These are phyloP conservation scores for Podospora bellae-mahoneyi DNA, from an alignment of 495 filamentous ascomycete genomes.

Conservation along the genomic window DNA sequence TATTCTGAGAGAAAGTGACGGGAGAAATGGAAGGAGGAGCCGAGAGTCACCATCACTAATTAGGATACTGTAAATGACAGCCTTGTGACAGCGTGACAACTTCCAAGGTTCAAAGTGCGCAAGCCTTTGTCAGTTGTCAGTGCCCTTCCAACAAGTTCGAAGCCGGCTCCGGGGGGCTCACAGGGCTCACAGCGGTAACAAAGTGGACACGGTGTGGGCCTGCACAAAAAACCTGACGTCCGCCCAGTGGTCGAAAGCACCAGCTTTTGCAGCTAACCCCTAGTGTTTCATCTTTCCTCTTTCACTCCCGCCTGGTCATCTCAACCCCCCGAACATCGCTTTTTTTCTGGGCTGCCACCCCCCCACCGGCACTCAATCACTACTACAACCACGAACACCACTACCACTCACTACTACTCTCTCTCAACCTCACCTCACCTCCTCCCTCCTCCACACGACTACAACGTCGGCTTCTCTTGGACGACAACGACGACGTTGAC, in stretches of 20 bases:
- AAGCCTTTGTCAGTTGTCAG: too few species aligned
- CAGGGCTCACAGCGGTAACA: neutral
- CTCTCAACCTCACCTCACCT: neutral
- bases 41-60: neutral
- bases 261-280: neutral
- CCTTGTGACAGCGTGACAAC: neutral
- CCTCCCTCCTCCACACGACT: too few species aligned
- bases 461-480: neutral
- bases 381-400: constrained; percentile 2
- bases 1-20: neutral
- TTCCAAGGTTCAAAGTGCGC: neutral
- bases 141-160: too few species aligned
- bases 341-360: constrained; percentile 22
- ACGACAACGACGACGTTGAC: constrained; percentile 9
- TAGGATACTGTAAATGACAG: too few species aligned
- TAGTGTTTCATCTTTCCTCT: constrained; percentile 19
- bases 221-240: constrained; percentile 2
- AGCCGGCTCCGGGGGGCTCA: too few species aligned
- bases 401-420: neutral
- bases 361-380: constrained; percentile 24
- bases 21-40: neutral
- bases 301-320: constrained; percentile 21
- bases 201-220: neutral
- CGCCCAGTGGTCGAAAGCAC: neutral
- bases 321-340: constrained; percentile 18